A percentile compares a stretch with the other conserved stretches of the same genome.
phyloP scores from a whole-genome alignment of 805 yeast genomes.

The Schizosaccharomyces pombe region ASM294v3 CU329670.1:2138501-2139000 shows the following conservation, averaged over 20 bases:
- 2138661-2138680: not conserved
- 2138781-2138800: conserved; percentile 68
- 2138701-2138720: not conserved
- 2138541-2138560: not conserved
- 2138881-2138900: not conserved
- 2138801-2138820: conserved; percentile 85
- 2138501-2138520: not conserved
- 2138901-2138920: not conserved
- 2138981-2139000: conserved; percentile 8
- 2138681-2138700: not conserved
- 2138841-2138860: conserved; percentile 14
- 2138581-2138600: conserved; percentile 2
- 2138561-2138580: not conserved
- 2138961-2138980: conserved; percentile 11
- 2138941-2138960: conserved; percentile 38
- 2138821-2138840: conserved; percentile 42
- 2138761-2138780: conserved; percentile 35
- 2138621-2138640: not conserved
- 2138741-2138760: conserved; percentile 30
- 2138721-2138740: conserved; percentile 46
- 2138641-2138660: not conserved
- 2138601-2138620: conserved; percentile 3
- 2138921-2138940: conserved; percentile 46
- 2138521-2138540: conserved; percentile 4
- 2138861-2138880: not conserved